Base-by-base conservation (phyloP, 108 stramenopile genomes). In the Nitzschia sp. region DNA sequence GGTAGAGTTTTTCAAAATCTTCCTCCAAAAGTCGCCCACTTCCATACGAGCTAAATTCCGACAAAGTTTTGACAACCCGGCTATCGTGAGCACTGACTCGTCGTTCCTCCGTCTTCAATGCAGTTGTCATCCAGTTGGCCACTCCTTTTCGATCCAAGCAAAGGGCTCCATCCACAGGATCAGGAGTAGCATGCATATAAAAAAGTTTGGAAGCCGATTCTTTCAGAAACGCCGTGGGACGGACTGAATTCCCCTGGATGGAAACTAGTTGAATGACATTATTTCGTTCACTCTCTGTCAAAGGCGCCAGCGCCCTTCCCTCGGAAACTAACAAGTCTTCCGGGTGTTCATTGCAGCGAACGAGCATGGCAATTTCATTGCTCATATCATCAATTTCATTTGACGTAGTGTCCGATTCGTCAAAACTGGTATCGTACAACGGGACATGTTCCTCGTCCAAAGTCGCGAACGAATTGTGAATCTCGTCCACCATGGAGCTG, bases 341-440 rank as follows among this genome's bases (percentile, higher is more conserved):
- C 11, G 92, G 92, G 35, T 60, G 41, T 53, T 84, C 69, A 65
- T 90, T 89, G 77, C 92, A 93, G 21, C 89, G 78, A 25, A 93
- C 76, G 55, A 90, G 67, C 77, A 83, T 75, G 1, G 84, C 72
- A 29, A 93, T 87, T 63, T 92, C 91, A 9, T 73, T 55, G 28
- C 72, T 87, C 66, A 89, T 76, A 3, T 66, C 69, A 54, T 72
- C 66, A 19, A 19, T 32, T 0, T 19, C 22, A 31, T 53, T 48
- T 47, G 71, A 31, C 19, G 13, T 13, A 32, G 9, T 16, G 6
- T 64, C 0, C n/a, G 28, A 16, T 64, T 61, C 76, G 5, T 66
- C 78, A 38, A 72, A 63, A 32, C 45, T 30, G 6, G 68, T 66
- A 33, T 81, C 80, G 36, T 76, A 80, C 38, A 80, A 13, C 1